Conservation (phyloP, 805 yeast species). For the Komagataella ulmi region DNA sequence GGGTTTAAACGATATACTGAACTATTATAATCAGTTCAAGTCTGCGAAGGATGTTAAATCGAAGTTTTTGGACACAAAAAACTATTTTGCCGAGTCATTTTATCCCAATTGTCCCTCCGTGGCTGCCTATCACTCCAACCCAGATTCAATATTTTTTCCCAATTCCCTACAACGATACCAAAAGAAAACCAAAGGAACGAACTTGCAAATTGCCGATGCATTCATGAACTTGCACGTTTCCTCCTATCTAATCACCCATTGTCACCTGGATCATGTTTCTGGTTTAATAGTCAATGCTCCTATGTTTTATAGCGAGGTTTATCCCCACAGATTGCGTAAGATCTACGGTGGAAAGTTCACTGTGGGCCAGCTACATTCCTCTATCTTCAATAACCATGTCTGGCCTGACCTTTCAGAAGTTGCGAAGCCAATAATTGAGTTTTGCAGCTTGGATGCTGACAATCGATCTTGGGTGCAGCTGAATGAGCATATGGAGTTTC, state of each 20-base stretch:
- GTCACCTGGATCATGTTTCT: conserved; percentile 72
- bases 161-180: not conserved
- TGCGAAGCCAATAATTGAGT: conserved; percentile 5
- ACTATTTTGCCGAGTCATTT: conserved; percentile 14
- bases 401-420: conserved; percentile 63
- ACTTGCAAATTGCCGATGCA: conserved; percentile 5
- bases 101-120: conserved; percentile 14
- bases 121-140: conserved; percentile 14
- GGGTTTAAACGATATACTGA: conserved; percentile 30
- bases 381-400: conserved; percentile 57
- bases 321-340: conserved; percentile 16
- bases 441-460: conserved; percentile 10
- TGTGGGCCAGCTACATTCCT: conserved; percentile 31
- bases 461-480: conserved; percentile 9
- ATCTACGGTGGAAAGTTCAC: conserved; percentile 45
- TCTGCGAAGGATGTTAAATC: conserved; percentile 1
- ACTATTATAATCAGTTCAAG: not conserved
- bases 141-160: not conserved
- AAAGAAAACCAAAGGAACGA: not conserved
- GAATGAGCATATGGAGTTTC: conserved; percentile 22
- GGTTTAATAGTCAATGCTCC: conserved; percentile 67
- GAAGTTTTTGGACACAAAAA: conserved; percentile 15
- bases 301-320: conserved; percentile 17
- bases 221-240: conserved; percentile 21
- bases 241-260: conserved; percentile 55